A percentile compares a stretch with the other conserved stretches of the same genome.
Evolutionary conservation across 2,329 filamentous ascomycete species (phyloP).

Genomic region (Colletotrichum noveboracense): DNA sequence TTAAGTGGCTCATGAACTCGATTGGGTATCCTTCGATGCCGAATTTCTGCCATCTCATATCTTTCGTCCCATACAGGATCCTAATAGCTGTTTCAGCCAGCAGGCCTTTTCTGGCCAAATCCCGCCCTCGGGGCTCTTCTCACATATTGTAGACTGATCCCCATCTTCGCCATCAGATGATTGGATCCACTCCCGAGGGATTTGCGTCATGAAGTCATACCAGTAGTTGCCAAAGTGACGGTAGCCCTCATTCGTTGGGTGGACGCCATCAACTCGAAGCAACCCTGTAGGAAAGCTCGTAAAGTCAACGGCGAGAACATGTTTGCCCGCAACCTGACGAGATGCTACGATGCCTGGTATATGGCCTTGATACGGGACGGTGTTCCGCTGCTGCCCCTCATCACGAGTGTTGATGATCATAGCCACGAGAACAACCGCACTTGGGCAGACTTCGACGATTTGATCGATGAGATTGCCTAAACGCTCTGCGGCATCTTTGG

Average conservation of each 20-base stretch:
- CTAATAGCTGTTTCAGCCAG: neutral
- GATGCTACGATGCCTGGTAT: slow-evolving; percentile 32
- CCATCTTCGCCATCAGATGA: slow-evolving; percentile 27
- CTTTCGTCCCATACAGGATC: neutral
- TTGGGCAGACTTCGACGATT: slow-evolving; percentile 32
- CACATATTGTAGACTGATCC: neutral
- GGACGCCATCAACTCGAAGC: slow-evolving; percentile 28
- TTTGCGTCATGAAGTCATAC: slow-evolving; percentile 39
- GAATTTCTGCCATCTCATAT: neutral
- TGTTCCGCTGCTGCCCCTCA: slow-evolving; percentile 26
- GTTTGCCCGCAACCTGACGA: slow-evolving; percentile 28
- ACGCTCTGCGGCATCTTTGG: slow-evolving; percentile 28
- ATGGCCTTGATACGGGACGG: slow-evolving; percentile 30
- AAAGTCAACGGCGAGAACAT: slow-evolving; percentile 38
- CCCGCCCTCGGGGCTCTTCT: no score
- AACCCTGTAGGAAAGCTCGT: slow-evolving; percentile 28
- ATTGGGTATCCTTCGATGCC: neutral
- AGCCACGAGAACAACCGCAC: slow-evolving; percentile 38
- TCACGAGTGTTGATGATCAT: slow-evolving; percentile 37
- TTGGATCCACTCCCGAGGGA: slow-evolving; percentile 38
- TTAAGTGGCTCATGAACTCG: neutral
- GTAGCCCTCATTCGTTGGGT: slow-evolving; percentile 39
- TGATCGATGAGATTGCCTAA: slow-evolving; percentile 37
- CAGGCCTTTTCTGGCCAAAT: neutral
- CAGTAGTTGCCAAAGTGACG: slow-evolving; percentile 39